Evolutionary conservation across 2,329 filamentous ascomycete species (phyloP).

Genomic region (Ophiognomonia clavigignenti-juglandacearum): DNA sequence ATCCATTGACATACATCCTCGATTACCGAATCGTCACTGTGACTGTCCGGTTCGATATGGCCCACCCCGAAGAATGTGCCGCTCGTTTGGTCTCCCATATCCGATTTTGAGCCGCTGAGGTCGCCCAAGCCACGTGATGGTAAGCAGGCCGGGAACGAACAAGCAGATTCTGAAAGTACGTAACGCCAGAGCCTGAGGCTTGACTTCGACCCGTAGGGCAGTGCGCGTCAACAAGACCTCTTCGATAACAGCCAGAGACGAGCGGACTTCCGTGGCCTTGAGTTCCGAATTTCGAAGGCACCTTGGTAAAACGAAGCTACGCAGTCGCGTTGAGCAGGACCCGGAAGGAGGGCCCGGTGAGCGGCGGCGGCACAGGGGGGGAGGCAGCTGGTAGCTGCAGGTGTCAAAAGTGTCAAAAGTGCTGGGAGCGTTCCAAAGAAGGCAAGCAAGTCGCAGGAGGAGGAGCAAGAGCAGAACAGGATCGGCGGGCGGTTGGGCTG

Average conservation of each 20-base stretch:
- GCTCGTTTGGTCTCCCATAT: neutral
- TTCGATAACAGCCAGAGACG: too few relatives aligned
- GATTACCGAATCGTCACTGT: conserved; percentile 12
- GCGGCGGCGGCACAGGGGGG: conserved; percentile 2
- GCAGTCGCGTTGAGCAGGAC: conserved; percentile 4
- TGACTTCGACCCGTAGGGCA: too few relatives aligned
- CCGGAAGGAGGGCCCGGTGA: neutral
- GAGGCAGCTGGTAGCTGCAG: conserved; percentile 14
- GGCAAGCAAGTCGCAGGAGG: neutral
- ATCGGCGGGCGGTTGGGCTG: conserved; percentile 3
- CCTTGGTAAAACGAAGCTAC: too few relatives aligned
- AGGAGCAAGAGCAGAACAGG: neutral
- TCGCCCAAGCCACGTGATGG: too few relatives aligned
- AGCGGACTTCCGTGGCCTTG: too few relatives aligned
- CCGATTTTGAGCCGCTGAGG: too few relatives aligned
- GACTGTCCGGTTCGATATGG: conserved; percentile 13
- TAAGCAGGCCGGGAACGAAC: too few relatives aligned
- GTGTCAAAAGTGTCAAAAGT: conserved; percentile 14
- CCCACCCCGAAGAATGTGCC: conserved; percentile 6
- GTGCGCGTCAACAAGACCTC: too few relatives aligned
- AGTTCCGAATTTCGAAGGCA: too few relatives aligned
- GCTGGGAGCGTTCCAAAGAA: conserved; percentile 5
- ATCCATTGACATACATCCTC: conserved; percentile 12
- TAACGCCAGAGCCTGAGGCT: too few relatives aligned
- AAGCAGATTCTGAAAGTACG: too few relatives aligned